Conservation (phyloP, 2,329 filamentous ascomycete species). For the Colletotrichum sp. region DNA sequence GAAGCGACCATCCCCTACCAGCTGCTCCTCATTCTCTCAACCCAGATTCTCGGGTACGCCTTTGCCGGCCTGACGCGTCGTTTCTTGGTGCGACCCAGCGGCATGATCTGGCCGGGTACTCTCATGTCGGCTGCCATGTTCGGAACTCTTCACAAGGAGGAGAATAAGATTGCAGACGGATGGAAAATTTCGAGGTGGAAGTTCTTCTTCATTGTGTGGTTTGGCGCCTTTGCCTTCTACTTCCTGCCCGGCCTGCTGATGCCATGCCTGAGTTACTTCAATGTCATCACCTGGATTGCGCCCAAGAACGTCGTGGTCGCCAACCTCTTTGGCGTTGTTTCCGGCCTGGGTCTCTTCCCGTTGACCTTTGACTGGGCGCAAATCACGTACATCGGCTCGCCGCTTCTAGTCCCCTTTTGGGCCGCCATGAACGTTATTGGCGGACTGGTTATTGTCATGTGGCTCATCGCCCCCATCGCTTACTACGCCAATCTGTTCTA, state of each 20-base stretch:
- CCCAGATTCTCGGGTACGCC: conserved; percentile 85
- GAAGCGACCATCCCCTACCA: conserved; percentile 79
- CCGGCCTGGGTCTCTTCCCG: conserved; percentile 82
- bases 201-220: conserved; percentile 81
- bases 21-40: conserved; percentile 82
- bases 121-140: conserved; percentile 92
- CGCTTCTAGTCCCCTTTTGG: conserved; percentile 84
- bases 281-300: conserved; percentile 86
- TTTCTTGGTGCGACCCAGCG: conserved; percentile 82
- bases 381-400: conserved; percentile 86
- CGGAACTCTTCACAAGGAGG: conserved; percentile 81
- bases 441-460: conserved; percentile 83
- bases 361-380: conserved; percentile 93
- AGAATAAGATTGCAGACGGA: conserved; percentile 81
- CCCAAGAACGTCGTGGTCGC: conserved; percentile 86
- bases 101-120: conserved; percentile 92
- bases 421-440: conserved; percentile 84
- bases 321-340: conserved; percentile 86
- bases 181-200: conserved; percentile 84
- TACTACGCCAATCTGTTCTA: conserved; percentile 84
- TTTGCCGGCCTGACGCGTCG: conserved; percentile 83
- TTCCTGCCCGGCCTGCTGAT: conserved; percentile 84
- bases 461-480: conserved; percentile 79
- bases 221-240: conserved; percentile 78
- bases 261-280: conserved; percentile 88